These are phyloP conservation scores for Arabidopsis suecica DNA, from an alignment of 345 rosid species.

Conservation along the genomic window DNA sequence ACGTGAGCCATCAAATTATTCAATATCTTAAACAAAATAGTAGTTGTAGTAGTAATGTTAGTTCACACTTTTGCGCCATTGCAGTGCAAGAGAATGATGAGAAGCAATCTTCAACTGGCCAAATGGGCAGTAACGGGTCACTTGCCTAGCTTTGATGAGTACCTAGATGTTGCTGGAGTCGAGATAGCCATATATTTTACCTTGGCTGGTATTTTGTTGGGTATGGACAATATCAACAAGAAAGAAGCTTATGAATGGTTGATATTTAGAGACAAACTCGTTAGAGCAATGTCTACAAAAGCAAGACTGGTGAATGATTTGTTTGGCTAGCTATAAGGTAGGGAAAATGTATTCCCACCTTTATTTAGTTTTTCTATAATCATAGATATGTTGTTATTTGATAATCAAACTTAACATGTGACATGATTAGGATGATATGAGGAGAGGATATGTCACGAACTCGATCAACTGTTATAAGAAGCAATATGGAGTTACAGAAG, in stretches of 20 bases:
- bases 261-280: constrained; percentile 4
- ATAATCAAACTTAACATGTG: background rate
- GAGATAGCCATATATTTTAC: background rate
- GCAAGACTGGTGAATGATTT: background rate
- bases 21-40: background rate
- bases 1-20: constrained; percentile 5
- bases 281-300: background rate
- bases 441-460: constrained; percentile 26
- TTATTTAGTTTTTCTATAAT: background rate
- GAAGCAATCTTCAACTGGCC: constrained; percentile 7
- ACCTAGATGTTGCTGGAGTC: constrained; percentile 6
- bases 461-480: constrained; percentile 25
- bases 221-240: background rate
- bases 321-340: constrained; percentile 6
- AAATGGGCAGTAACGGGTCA: constrained; percentile 20
- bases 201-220: background rate
- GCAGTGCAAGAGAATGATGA: constrained; percentile 15
- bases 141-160: constrained; percentile 31
- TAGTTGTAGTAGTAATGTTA: background rate
- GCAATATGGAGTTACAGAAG: constrained; percentile 25
- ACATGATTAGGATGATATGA: constrained; percentile 44
- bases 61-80: background rate
- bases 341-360: no score
- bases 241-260: constrained; percentile 29
- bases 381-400: background rate